A percentile compares a stretch with the other conserved stretches of the same genome.
phyloP scores from a whole-genome alignment of 805 yeast genomes.

The Starmerella vitae region DNA sequence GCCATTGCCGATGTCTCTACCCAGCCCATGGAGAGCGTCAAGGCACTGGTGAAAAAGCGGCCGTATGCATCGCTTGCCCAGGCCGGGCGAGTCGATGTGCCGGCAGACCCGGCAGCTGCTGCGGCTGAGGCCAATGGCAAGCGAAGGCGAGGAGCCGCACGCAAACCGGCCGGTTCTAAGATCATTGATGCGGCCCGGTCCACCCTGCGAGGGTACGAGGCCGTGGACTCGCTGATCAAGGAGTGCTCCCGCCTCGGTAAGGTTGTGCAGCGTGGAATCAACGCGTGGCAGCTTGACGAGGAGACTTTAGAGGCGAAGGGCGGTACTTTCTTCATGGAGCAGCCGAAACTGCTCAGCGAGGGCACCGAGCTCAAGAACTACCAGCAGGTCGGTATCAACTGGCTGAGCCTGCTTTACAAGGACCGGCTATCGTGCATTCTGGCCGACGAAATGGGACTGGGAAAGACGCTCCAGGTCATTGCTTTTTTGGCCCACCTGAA shows the following conservation, averaged over 20 bases:
- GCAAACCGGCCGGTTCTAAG: conserved; percentile 55
- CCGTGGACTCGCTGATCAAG: conserved; percentile 82
- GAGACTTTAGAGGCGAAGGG: conserved; percentile 42
- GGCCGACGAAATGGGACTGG: conserved; percentile 97
- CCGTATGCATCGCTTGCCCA: conserved; percentile 52
- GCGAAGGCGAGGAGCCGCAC: conserved; percentile 31
- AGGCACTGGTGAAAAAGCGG: conserved; percentile 46
- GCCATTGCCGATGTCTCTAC: conserved; percentile 74
- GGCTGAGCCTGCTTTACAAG: conserved; percentile 72
- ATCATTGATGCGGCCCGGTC: conserved; percentile 55
- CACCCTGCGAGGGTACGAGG: conserved; percentile 76
- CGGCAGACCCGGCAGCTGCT: conserved; percentile 19
- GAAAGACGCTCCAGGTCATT: conserved; percentile 93
- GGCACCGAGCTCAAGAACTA: conserved; percentile 66
- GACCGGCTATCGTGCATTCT: conserved; percentile 76
- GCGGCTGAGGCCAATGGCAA: conserved; percentile 23
- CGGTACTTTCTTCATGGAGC: conserved; percentile 39
- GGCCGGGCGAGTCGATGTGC: conserved; percentile 46
- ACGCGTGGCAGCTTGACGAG: conserved; percentile 76
- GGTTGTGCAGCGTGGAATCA: conserved; percentile 55
- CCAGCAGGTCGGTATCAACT: conserved; percentile 94
- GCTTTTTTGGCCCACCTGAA: conserved; percentile 78
- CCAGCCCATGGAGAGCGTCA: conserved; percentile 53
- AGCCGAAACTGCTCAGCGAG: conserved; percentile 54
- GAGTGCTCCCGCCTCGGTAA: conserved; percentile 70